Evolutionary conservation across 768 basidiomycete species (phyloP).

Genomic region (Macrolepiota dolichaula): DNA sequence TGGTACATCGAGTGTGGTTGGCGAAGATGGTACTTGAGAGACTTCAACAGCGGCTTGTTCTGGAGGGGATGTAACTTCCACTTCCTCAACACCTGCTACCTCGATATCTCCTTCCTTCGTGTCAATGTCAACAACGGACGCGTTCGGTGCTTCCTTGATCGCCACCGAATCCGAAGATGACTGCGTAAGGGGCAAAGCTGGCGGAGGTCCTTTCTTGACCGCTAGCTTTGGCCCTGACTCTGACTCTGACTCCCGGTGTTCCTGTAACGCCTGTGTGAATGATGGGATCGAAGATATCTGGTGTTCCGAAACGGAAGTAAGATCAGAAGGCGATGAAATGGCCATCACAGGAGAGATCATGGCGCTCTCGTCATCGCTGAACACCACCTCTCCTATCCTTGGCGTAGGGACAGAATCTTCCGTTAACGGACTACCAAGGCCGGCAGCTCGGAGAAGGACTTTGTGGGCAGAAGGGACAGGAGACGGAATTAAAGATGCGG

Average conservation of each 20-base stretch:
- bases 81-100: neutral
- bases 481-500: neutral
- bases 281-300: neutral
- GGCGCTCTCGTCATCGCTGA: constrained; percentile 1
- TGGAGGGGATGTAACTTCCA: neutral
- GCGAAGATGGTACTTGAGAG: neutral
- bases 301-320: neutral
- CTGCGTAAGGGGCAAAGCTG: neutral
- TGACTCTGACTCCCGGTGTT: neutral
- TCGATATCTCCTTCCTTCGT: neutral
- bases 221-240: neutral
- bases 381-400: too few relatives aligned
- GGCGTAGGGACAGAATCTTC: neutral
- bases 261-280: neutral
- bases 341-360: neutral
- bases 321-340: neutral
- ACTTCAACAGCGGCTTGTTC: neutral
- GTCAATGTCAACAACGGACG: neutral
- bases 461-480: neutral
- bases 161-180: too few relatives aligned
- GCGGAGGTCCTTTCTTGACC: neutral
- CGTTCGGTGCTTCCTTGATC: too few relatives aligned
- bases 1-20: constrained; percentile 3
- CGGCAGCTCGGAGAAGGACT: neutral
- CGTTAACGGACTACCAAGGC: neutral